A percentile compares a stretch with the other conserved stretches of the same genome.
These are phyloP conservation scores for Tulasnella sp. DNA, from an alignment of 768 basidiomycete species.

Conservation along the genomic window DNA sequence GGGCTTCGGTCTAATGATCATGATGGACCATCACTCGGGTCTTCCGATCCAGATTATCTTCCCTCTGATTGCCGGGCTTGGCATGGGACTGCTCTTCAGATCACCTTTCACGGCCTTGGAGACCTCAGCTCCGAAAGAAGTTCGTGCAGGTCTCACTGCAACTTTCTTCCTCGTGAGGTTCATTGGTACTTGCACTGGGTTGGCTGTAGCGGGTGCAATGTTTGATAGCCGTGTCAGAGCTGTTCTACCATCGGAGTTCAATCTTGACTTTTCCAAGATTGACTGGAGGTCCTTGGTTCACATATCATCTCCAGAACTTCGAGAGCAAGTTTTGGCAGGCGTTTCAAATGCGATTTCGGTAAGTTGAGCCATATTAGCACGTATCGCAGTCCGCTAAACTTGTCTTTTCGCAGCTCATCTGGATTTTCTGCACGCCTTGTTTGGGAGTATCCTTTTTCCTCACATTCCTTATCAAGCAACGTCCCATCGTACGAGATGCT, in stretches of 20 bases:
- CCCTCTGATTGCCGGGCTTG: constrained; percentile 60
- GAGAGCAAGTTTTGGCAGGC: constrained; percentile 7
- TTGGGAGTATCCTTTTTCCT: constrained; percentile 52
- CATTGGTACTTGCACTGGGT: constrained; percentile 69
- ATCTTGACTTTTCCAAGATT: constrained; percentile 32
- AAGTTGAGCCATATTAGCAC: constrained; percentile 2
- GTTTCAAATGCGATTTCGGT: constrained; percentile 14
- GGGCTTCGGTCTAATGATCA: constrained; percentile 62
- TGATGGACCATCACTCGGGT: constrained; percentile 43
- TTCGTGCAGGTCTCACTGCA: constrained; percentile 67
- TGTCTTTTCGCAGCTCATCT: constrained; percentile 28
- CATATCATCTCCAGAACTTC: constrained; percentile 32
- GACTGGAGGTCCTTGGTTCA: constrained; percentile 38
- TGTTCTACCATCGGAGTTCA: constrained; percentile 38
- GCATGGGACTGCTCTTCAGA: constrained; percentile 74
- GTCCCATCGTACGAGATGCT: no score
- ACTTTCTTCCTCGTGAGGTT: constrained; percentile 81
- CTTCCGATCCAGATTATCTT: constrained; percentile 37
- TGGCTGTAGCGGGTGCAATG: constrained; percentile 68
- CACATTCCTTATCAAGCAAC: no score
- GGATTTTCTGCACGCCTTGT: constrained; percentile 60
- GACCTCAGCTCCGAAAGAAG: constrained; percentile 46
- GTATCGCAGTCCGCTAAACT: constrained; percentile 1
- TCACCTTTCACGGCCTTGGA: constrained; percentile 74
- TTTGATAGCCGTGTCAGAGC: constrained; percentile 43